phyloP scores from a whole-genome alignment of 768 basidiomycete genomes.

The Boletus patriciae region DNA sequence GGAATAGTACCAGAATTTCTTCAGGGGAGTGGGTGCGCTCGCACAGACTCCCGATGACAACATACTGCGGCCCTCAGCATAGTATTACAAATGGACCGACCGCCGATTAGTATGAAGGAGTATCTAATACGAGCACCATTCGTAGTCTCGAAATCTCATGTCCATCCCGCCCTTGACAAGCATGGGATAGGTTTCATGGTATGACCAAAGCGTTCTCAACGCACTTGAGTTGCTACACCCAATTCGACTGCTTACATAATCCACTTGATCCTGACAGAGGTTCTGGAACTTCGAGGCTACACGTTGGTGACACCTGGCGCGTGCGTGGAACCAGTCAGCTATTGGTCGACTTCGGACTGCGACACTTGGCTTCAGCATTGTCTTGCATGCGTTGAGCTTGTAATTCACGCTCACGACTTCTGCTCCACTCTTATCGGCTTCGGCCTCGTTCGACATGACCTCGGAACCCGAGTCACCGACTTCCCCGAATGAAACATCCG shows the following conservation, averaged over 20 bases:
- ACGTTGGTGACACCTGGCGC: not conserved
- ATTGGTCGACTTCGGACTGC: conserved; percentile 1
- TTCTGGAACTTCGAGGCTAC: no score
- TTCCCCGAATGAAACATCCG: conserved; percentile 64
- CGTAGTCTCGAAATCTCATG: not conserved
- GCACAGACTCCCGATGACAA: not conserved
- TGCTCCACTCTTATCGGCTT: not conserved
- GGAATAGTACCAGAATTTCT: not conserved
- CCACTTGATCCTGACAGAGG: not conserved
- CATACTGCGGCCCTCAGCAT: no score
- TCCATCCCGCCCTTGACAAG: not conserved
- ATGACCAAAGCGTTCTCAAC: not conserved
- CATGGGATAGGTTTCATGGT: conserved; percentile 9
- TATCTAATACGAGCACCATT: not conserved
- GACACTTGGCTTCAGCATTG: not conserved
- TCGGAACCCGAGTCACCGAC: conserved; percentile 30
- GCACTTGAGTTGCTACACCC: conserved; percentile 11
- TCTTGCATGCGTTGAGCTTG: not conserved
- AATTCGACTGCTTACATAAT: conserved; percentile 12
- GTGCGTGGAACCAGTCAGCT: conserved; percentile 5
- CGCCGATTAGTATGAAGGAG: not conserved
- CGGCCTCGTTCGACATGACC: conserved; percentile 13
- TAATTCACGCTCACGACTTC: not conserved
- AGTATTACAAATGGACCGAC: not conserved
- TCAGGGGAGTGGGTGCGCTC: not conserved